Evolutionary conservation across 140 eudicot species (phyloP).

Genomic region (Oenanthe javanica): DNA sequence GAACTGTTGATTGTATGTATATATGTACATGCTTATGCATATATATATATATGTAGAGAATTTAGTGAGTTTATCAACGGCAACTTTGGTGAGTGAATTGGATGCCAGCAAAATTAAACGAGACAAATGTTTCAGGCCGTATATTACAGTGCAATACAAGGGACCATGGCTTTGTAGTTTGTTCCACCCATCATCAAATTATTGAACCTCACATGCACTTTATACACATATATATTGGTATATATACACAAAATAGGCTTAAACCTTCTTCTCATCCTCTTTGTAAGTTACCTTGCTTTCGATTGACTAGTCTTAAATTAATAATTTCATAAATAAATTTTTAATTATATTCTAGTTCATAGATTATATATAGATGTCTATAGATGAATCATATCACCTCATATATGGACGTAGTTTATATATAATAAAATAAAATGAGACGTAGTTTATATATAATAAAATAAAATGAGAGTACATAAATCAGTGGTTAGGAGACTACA

Average conservation of each 20-base stretch:
- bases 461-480: no score
- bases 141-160: slow-evolving; percentile 44
- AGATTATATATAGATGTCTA: no score
- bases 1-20: neutral
- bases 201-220: slow-evolving; percentile 56
- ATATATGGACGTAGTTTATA: no score
- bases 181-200: slow-evolving; percentile 48
- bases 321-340: no score
- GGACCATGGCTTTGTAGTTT: slow-evolving; percentile 49
- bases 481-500: no score
- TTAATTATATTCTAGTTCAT: no score
- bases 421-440: no score
- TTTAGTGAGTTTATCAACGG: slow-evolving; percentile 24
- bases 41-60: neutral
- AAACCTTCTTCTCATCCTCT: neutral
- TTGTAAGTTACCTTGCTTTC: neutral
- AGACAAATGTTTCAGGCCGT: slow-evolving; percentile 45
- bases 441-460: no score
- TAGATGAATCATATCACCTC: no score
- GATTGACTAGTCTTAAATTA: no score
- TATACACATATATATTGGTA: neutral
- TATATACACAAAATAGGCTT: neutral
- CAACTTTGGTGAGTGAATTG: slow-evolving; percentile 22
- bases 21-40: neutral
- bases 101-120: slow-evolving; percentile 38